Evolutionary conservation across 257 asterid genomes (phyloP).

Genomic region (Nicotiana paniculata): DNA sequence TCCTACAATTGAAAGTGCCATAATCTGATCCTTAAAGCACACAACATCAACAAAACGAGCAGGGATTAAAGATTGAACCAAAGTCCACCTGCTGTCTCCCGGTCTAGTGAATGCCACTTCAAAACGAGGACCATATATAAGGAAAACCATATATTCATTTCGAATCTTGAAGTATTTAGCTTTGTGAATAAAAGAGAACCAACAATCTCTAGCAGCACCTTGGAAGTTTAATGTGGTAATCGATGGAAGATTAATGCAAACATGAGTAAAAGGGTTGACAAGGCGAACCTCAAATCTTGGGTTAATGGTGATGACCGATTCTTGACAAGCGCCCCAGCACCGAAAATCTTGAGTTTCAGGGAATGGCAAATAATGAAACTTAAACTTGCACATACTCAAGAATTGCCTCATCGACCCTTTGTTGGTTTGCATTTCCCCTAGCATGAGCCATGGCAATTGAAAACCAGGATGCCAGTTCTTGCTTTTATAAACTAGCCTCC

Average conservation of each 20-base stretch:
- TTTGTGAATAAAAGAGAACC: constrained; percentile 15
- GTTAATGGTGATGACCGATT: constrained; percentile 20
- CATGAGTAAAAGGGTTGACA: constrained; percentile 16
- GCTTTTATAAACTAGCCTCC: constrained; percentile 28
- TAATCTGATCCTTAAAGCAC: constrained; percentile 16
- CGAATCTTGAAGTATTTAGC: constrained; percentile 11
- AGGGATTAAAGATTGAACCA: neutral
- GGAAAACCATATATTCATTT: constrained; percentile 3
- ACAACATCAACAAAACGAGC: constrained; percentile 7
- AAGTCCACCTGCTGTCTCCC: constrained; percentile 16
- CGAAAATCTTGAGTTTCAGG: constrained; percentile 20
- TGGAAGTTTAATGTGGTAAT: neutral
- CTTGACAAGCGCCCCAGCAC: constrained; percentile 29
- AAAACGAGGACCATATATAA: constrained; percentile 1
- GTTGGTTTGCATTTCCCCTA: constrained; percentile 5
- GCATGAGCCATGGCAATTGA: constrained; percentile 33
- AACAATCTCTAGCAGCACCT: neutral
- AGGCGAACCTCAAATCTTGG: constrained; percentile 8
- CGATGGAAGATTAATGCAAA: constrained; percentile 14
- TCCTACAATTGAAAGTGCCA: constrained; percentile 17
- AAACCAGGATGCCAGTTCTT: constrained; percentile 30
- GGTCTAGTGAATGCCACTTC: constrained; percentile 18
- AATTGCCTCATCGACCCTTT: constrained; percentile 2
- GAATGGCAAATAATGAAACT: constrained; percentile 7
- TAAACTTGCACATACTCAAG: constrained; percentile 15